Evolutionary conservation across 495 filamentous ascomycete genomes (phyloP).

Genomic region (Cercophora sp.): DNA sequence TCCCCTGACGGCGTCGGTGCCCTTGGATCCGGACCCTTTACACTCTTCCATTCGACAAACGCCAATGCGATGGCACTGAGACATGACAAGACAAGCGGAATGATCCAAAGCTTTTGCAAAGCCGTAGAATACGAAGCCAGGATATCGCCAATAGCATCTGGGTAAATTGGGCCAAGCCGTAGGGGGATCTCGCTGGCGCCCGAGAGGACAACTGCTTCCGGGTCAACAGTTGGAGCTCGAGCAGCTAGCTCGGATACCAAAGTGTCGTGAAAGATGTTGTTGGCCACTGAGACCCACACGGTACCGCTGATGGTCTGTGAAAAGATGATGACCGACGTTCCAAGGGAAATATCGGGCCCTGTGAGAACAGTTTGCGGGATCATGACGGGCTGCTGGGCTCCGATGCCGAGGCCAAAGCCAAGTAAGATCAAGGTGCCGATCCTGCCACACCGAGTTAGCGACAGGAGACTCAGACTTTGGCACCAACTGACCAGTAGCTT

Average conservation of each 20-base stretch:
- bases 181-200: slow-evolving; percentile 42
- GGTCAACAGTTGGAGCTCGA: slow-evolving; percentile 24
- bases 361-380: slow-evolving; percentile 48
- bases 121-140: slow-evolving; percentile 43
- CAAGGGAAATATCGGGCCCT: slow-evolving; percentile 51
- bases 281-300: slow-evolving; percentile 54
- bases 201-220: slow-evolving; percentile 17
- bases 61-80: slow-evolving; percentile 38
- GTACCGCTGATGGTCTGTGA: slow-evolving; percentile 57
- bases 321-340: slow-evolving; percentile 57
- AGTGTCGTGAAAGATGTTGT: slow-evolving; percentile 54
- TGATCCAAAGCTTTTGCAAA: slow-evolving; percentile 38
- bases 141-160: slow-evolving; percentile 21
- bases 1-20: no score
- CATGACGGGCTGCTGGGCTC: slow-evolving; percentile 54
- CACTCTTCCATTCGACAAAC: slow-evolving; percentile 49
- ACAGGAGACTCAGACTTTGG: neutral
- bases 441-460: slow-evolving; percentile 40
- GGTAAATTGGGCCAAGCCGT: slow-evolving; percentile 13
- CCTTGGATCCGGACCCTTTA: no score
- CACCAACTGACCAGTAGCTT: slow-evolving; percentile 37
- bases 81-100: slow-evolving; percentile 38
- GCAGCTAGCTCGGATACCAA: slow-evolving; percentile 40
- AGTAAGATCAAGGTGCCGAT: slow-evolving; percentile 60
- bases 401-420: slow-evolving; percentile 59